Evolutionary conservation across 805 yeast genomes (phyloP).

Genomic region (Pichia thaimueangensis): DNA sequence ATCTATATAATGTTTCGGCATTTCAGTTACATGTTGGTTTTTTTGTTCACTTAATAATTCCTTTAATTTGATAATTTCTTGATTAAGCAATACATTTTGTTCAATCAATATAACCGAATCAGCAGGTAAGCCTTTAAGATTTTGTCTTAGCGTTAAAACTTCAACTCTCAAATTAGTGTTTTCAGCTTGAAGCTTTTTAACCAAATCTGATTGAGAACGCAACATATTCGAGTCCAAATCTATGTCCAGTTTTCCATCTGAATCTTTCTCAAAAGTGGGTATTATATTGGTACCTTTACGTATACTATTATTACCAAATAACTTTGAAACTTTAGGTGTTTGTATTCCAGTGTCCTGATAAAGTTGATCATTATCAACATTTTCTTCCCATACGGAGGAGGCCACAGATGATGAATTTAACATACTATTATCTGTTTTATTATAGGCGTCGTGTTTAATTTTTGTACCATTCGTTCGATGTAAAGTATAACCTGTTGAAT

Average conservation of each 20-base stretch:
- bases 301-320: conserved; percentile 12
- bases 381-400: conserved; percentile 19
- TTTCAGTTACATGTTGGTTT: background rate
- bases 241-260: conserved; percentile 13
- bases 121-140: conserved; percentile 36
- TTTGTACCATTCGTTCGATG: conserved; percentile 2
- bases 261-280: conserved; percentile 18
- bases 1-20: background rate
- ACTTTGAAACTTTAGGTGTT: conserved; percentile 7
- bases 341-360: background rate
- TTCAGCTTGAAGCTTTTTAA: conserved; percentile 31
- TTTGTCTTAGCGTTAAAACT: conserved; percentile 33
- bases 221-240: conserved; percentile 20
- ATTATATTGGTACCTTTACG: conserved; percentile 22
- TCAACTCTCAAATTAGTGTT: conserved; percentile 40
- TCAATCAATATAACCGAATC: conserved; percentile 33
- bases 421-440: conserved; percentile 1
- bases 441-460: background rate
- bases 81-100: conserved; percentile 11
- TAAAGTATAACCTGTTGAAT: conserved; percentile 1
- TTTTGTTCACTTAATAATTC: background rate
- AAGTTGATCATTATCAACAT: conserved; percentile 11
- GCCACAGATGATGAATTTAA: conserved; percentile 16
- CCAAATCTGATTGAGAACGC: conserved; percentile 23
- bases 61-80: conserved; percentile 9